A percentile compares a stretch with the other conserved stretches of the same genome.
Evolutionary conservation across 495 filamentous ascomycete genomes (phyloP).

Genomic region (Tuber microsphaerosporum): DNA sequence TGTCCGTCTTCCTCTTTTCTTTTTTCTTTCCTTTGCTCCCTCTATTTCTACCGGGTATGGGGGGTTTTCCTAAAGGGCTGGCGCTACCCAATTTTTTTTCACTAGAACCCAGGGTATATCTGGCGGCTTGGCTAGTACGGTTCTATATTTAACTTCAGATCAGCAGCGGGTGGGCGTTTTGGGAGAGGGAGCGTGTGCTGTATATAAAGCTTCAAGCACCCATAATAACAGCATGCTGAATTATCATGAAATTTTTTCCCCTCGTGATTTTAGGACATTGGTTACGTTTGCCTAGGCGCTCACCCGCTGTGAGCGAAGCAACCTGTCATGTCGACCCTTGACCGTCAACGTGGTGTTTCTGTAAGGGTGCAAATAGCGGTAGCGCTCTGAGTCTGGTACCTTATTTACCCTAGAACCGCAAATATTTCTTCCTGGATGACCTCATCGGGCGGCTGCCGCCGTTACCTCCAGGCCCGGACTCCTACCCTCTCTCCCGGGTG

Average conservation of each 20-base stretch:
- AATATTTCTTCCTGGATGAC: conserved; percentile 28
- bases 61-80: background rate
- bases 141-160: background rate
- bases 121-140: background rate
- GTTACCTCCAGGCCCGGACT: background rate
- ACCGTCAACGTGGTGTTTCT: background rate
- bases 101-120: background rate
- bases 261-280: background rate
- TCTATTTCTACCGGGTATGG: background rate
- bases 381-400: background rate
- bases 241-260: conserved; percentile 1
- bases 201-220: conserved; percentile 1
- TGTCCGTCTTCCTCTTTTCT: background rate
- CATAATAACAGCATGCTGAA: background rate
- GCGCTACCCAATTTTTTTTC: background rate
- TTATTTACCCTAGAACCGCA: background rate
- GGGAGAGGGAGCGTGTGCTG: background rate
- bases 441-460: conserved; percentile 13
- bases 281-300: background rate
- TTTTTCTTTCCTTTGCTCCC: background rate
- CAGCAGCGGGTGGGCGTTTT: background rate
- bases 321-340: background rate
- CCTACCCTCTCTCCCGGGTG: background rate
- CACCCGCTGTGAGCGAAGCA: background rate
- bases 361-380: background rate